These are phyloP conservation scores for Neopestalotiopsis clavispora DNA, from an alignment of 2,329 filamentous ascomycete genomes.

Conservation along the genomic window DNA sequence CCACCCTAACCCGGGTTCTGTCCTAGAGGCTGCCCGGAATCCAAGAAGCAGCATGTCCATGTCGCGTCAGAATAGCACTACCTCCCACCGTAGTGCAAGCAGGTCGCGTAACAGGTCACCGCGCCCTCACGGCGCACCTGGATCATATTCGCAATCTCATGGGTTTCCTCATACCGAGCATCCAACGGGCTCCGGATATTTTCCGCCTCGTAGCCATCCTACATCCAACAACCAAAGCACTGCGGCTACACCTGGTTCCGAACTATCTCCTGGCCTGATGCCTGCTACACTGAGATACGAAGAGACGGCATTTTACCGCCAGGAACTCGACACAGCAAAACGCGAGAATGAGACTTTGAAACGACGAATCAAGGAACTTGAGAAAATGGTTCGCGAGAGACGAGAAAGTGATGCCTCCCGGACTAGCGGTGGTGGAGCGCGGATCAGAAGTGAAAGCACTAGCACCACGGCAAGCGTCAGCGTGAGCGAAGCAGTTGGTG, in stretches of 20 bases:
- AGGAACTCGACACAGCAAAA: conserved; percentile 66
- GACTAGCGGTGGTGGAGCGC: conserved; percentile 18
- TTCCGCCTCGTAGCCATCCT: conserved; percentile 33
- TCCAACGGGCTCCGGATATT: conserved; percentile 32
- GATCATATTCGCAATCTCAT: conserved; percentile 54
- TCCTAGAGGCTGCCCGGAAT: conserved; percentile 51
- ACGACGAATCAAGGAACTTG: conserved; percentile 65
- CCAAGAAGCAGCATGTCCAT: conserved; percentile 47
- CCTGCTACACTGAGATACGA: conserved; percentile 65
- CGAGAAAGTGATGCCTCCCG: conserved; percentile 45
- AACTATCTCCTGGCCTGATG: conserved; percentile 59
- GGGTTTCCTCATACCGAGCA: conserved; percentile 39
- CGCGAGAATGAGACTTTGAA: conserved; percentile 68
- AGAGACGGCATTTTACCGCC: conserved; percentile 63
- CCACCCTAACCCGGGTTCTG: conserved; percentile 41
- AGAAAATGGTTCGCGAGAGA: conserved; percentile 57
- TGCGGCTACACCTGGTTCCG: conserved; percentile 46
- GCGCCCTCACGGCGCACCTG: conserved; percentile 41
- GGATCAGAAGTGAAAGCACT: conserved; percentile 53
- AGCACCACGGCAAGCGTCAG: conserved; percentile 58
- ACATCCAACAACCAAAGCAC: conserved; percentile 45
- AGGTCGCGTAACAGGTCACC: conserved; percentile 47
- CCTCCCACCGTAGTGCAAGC: conserved; percentile 57
- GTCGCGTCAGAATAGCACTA: conserved; percentile 58
- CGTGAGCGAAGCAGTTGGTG: conserved; percentile 39